Conservation (phyloP, 192 early-diverging fungal genomes). For the Umbelopsis sp. region DNA sequence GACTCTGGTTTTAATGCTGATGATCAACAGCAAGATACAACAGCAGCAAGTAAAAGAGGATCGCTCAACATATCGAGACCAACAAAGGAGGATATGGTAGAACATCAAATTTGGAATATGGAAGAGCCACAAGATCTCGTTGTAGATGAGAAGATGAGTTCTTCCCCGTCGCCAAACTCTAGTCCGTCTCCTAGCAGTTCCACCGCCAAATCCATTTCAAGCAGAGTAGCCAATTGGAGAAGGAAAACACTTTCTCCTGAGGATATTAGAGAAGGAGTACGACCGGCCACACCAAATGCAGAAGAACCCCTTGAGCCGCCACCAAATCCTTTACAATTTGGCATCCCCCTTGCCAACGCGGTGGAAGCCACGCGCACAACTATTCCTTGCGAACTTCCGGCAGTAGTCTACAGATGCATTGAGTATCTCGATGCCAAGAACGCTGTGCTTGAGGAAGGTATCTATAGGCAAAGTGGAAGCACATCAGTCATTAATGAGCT, state of each 20-base stretch:
- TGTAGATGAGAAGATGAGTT: not conserved
- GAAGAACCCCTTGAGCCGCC: conserved; percentile 1
- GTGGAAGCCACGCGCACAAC: conserved; percentile 71
- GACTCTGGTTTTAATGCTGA: not conserved
- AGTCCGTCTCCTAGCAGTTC: not conserved
- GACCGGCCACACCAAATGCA: conserved; percentile 1
- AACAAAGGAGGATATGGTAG: not conserved
- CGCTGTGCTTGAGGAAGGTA: conserved; percentile 91
- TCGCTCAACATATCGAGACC: not conserved
- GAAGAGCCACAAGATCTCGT: not conserved
- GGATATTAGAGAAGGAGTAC: conserved; percentile 26
- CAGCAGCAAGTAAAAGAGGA: not conserved
- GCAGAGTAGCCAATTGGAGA: not conserved
- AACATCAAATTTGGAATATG: conserved; percentile 8
- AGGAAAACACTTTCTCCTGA: not conserved
- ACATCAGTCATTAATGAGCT: conserved; percentile 71
- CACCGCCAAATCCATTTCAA: not conserved
- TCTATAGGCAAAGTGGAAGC: conserved; percentile 90
- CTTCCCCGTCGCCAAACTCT: not conserved
- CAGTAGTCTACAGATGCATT: conserved; percentile 93
- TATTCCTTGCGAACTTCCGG: conserved; percentile 81
- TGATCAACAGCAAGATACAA: not conserved
- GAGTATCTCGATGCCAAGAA: conserved; percentile 92
- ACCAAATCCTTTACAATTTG: conserved; percentile 61
- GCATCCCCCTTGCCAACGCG: conserved; percentile 80